phyloP scores from a whole-genome alignment of 768 basidiomycete genomes.

The Mycena haematopus region DNA sequence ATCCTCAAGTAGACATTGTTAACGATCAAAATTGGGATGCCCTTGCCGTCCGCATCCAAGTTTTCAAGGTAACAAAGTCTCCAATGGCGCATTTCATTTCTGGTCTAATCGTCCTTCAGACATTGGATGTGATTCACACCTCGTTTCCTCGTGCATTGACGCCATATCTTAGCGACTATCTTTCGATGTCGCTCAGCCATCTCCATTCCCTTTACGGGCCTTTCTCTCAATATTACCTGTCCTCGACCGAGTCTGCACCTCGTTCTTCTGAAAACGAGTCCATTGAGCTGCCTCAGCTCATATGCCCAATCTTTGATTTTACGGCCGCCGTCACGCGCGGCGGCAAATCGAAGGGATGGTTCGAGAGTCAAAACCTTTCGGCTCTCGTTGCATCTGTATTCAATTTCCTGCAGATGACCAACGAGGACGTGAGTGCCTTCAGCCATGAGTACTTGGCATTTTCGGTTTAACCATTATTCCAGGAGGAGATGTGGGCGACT shows the following conservation, averaged over 20 bases:
- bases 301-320: slow-evolving; percentile 84
- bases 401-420: slow-evolving; percentile 84
- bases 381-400: slow-evolving; percentile 63
- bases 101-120: slow-evolving; percentile 48
- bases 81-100: slow-evolving; percentile 17
- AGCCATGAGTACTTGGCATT: background rate
- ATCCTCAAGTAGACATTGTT: slow-evolving; percentile 67
- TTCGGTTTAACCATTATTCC: slow-evolving; percentile 10
- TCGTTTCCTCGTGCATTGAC: slow-evolving; percentile 81
- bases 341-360: slow-evolving; percentile 70
- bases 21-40: slow-evolving; percentile 78
- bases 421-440: slow-evolving; percentile 73
- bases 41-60: slow-evolving; percentile 77
- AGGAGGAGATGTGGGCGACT: slow-evolving; percentile 92
- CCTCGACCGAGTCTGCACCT: slow-evolving; percentile 60
- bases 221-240: slow-evolving; percentile 68
- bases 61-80: slow-evolving; percentile 70
- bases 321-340: slow-evolving; percentile 68
- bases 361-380: slow-evolving; percentile 56
- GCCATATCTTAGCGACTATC: slow-evolving; percentile 65
- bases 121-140: slow-evolving; percentile 78
- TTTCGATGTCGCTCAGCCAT: slow-evolving; percentile 64
- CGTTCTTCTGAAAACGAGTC: slow-evolving; percentile 76
- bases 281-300: slow-evolving; percentile 77
- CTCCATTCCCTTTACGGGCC: slow-evolving; percentile 63